Percentiles rank a stretch among this genome's conserved stretches.
phyloP scores from a whole-genome alignment of 2,329 filamentous ascomycete species.

The Exophiala sp. region DNA sequence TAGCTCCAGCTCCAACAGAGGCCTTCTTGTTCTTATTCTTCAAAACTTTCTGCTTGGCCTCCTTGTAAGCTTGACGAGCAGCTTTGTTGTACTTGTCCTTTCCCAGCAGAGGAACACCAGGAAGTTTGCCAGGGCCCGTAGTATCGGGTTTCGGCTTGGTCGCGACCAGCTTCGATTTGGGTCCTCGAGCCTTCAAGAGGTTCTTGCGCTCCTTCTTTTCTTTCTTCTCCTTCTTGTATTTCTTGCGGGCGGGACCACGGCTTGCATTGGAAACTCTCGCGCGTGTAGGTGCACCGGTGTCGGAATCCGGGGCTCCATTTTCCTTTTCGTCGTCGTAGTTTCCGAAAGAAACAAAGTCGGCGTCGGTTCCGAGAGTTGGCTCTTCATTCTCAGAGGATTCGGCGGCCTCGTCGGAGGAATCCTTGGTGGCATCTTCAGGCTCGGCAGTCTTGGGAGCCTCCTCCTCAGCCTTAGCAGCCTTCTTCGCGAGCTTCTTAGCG shows the following conservation, averaged over 20 bases:
- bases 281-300: not conserved
- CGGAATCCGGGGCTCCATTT: not conserved
- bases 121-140: conserved; percentile 12
- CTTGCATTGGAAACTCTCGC: not conserved
- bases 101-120: conserved; percentile 15
- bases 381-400: not conserved
- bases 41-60: conserved; percentile 13
- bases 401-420: not conserved
- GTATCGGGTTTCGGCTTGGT: conserved; percentile 14
- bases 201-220: conserved; percentile 16
- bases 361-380: conserved; percentile 1
- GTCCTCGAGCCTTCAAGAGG: conserved; percentile 20
- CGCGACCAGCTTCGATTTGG: conserved; percentile 15
- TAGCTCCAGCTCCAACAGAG: not conserved
- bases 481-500: conserved; percentile 6
- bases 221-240: conserved; percentile 16
- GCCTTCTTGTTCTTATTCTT: not conserved
- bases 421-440: too few relatives aligned
- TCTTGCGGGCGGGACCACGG: not conserved
- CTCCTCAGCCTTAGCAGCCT: conserved; percentile 3
- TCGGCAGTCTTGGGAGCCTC: not conserved
- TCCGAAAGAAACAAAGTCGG: conserved; percentile 19
- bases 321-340: conserved; percentile 3
- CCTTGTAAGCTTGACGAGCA: conserved; percentile 15
- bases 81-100: conserved; percentile 22